Evolutionary conservation across 768 basidiomycete genomes (phyloP).

Genomic region (Calocera viscosa): DNA sequence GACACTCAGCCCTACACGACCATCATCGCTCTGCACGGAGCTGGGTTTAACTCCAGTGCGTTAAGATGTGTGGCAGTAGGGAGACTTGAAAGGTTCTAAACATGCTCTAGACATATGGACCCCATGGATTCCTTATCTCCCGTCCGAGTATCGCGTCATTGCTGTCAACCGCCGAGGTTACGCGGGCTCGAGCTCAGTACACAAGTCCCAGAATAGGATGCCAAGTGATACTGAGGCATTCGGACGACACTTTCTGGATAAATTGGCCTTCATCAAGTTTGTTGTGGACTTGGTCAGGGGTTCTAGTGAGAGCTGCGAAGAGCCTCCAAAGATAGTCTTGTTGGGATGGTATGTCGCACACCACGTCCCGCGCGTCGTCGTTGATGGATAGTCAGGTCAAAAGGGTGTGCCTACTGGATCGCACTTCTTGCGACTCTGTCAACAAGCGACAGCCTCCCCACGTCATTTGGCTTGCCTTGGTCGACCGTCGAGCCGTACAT

Average conservation of each 20-base stretch:
- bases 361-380: background rate
- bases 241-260: background rate
- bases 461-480: background rate
- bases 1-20: slow-evolving; percentile 1
- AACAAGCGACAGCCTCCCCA: background rate
- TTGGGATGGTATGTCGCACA: background rate
- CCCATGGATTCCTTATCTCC: background rate
- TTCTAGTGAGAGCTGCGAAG: background rate
- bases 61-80: too few relatives aligned
- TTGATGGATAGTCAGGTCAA: background rate
- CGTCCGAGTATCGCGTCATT: background rate
- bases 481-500: background rate
- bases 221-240: background rate
- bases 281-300: background rate
- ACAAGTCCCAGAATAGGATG: background rate
- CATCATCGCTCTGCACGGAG: background rate
- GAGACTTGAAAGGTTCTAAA: too few relatives aligned
- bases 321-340: background rate
- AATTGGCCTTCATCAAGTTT: background rate
- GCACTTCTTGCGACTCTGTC: background rate
- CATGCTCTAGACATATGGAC: background rate
- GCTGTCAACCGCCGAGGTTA: background rate
- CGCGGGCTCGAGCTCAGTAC: background rate
- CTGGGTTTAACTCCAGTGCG: background rate
- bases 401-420: background rate